Percentiles rank a stretch among this genome's conserved stretches.
phyloP scores from a whole-genome alignment of 129 eudicot genomes.

The Artemisia annua region DNA sequence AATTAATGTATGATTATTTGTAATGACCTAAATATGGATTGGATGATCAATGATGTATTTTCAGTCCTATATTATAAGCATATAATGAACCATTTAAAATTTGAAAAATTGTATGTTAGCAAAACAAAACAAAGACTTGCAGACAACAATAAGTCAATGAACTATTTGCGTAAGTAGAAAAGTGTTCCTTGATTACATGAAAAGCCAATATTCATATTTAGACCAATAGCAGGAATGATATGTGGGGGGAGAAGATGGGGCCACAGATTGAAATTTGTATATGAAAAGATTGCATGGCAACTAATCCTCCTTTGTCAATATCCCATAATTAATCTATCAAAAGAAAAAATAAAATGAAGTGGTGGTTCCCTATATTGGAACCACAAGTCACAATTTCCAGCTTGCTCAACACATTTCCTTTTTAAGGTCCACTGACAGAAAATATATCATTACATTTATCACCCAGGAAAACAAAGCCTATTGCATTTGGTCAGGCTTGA shows the following conservation, averaged over 20 bases:
- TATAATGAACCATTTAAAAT: no score
- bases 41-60: background rate
- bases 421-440: slow-evolving; percentile 17
- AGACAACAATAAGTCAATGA: no score
- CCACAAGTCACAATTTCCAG: slow-evolving; percentile 33
- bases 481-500: slow-evolving; percentile 20
- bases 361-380: slow-evolving; percentile 22
- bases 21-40: background rate
- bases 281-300: slow-evolving; percentile 22
- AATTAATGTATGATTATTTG: background rate
- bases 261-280: slow-evolving; percentile 8
- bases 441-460: slow-evolving; percentile 25
- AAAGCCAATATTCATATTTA: background rate
- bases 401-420: slow-evolving; percentile 31
- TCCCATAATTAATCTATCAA: slow-evolving; percentile 21
- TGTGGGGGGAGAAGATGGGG: slow-evolving; percentile 20
- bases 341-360: slow-evolving; percentile 26
- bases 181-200: no score
- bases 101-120: no score
- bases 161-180: no score
- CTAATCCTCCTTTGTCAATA: slow-evolving; percentile 20
- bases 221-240: background rate
- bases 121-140: no score
- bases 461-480: slow-evolving; percentile 24
- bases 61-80: background rate